Conservation (phyloP, 176 grass and related monocot genomes). For the Dactylis glomerata region DNA sequence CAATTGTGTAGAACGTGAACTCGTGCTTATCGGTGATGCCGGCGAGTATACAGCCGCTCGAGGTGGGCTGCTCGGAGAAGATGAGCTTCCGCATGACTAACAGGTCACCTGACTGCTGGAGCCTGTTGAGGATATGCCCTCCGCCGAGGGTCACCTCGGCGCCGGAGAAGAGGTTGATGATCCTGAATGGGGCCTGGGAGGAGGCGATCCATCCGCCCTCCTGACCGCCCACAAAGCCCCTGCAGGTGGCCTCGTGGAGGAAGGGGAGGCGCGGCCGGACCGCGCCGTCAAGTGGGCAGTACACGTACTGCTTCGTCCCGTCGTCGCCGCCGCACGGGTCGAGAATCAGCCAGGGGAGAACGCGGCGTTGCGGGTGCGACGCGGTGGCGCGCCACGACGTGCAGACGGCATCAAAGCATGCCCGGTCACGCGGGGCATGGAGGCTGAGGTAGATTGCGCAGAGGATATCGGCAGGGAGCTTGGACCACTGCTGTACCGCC, state of each 20-base stretch:
- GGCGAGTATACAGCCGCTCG: not conserved
- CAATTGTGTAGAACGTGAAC: not conserved
- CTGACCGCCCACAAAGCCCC: not conserved
- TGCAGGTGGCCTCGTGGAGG: not conserved
- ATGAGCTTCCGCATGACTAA: not conserved
- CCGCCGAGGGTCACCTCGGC: not conserved
- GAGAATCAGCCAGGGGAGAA: not conserved
- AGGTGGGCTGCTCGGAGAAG: not conserved
- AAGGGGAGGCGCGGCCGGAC: not conserved
- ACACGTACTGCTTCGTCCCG: too few species aligned
- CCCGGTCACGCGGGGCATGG: not conserved
- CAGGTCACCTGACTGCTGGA: not conserved
- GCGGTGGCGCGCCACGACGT: not conserved
- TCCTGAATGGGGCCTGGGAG: not conserved
- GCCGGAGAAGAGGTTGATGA: not conserved
- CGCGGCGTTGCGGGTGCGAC: not conserved
- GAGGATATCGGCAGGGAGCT: not conserved
- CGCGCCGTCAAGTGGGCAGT: not conserved
- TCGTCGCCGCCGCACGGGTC: not conserved
- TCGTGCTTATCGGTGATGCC: not conserved
- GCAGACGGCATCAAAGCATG: not conserved
- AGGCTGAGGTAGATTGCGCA: not conserved
- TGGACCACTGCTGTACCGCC: not conserved
- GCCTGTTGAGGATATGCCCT: not conserved
- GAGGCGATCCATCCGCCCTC: not conserved